Base-by-base conservation (phyloP, 2,329 filamentous ascomycete genomes). In the Chrysoporthe cubensis region DNA sequence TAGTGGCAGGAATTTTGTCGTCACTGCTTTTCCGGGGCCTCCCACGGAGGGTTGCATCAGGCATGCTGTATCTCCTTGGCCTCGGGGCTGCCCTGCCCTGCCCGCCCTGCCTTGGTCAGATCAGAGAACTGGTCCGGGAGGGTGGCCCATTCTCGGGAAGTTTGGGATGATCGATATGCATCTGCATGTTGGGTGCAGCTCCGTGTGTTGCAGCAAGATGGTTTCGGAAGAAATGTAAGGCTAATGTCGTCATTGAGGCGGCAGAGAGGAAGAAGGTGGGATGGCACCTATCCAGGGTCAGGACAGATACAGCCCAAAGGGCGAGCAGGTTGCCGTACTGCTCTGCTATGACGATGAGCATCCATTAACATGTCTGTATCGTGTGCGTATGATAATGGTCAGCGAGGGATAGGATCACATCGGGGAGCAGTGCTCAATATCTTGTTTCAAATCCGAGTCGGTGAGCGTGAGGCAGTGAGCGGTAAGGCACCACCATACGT, bases 171-270 rank as follows among this genome's bases (percentile, higher is more conserved):
- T 42, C 37, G 16, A 32, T 37, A n/a, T 56, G 32, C 52, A 37
- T 8, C 26, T 43, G 34, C 40, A 59, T 43, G 56, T 42, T 34
- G 40, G 34, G 26, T 59, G 56, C 42, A n/a, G 40, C 32, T 48
- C 16, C 16, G 14, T 50, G 60, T 32, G 14, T 52, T 62, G 46
- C 60, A 62, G 26, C 42, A 46, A 40, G 60, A 40, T 40, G 46
- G 37, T n/a, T 56, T 54, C 52, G 62, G 62, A 64, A 46, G 21
- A 43, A 57, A 63, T 44, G 61, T 44, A 48, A 52, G 54, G 46
- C 37, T 44, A 9, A 57, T 64, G n/a, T 54, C 37, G 48, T 40
- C 46, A 54, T 43, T 54, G n/a, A 34, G 42, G 26, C 13, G 26
- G 26, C 4, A 60, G 43, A 61, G 42, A 59, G 43, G 43, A 7